Evolutionary conservation across 1,139 yeast species (phyloP).

Genomic region (Candida sp.): DNA sequence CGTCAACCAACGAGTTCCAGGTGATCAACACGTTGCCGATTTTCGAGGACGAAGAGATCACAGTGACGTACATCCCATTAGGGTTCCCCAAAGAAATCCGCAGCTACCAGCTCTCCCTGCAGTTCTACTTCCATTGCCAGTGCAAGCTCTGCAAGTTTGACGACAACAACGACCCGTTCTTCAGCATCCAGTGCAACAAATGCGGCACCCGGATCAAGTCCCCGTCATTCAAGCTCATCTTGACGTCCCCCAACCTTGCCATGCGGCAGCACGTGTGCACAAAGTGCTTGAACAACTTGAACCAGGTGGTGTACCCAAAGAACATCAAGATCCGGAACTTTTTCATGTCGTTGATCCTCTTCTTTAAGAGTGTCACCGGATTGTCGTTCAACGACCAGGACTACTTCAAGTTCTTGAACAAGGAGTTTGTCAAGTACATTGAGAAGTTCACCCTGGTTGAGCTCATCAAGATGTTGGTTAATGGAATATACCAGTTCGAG

Average conservation of each 20-base stretch:
- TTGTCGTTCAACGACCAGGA: constrained; percentile 9
- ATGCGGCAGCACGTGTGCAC: constrained; percentile 9
- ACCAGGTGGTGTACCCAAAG: constrained; percentile 7
- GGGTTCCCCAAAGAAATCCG: constrained; percentile 12
- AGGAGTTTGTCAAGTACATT: constrained; percentile 8
- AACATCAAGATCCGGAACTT: constrained; percentile 12
- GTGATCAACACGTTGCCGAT: constrained; percentile 21
- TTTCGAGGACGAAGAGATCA: constrained; percentile 25
- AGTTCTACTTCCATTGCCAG: constrained; percentile 34
- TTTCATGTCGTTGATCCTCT: constrained; percentile 11
- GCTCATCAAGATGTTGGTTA: constrained; percentile 6
- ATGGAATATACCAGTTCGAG: constrained; percentile 6
- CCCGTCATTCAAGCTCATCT: constrained; percentile 8
- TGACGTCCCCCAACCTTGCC: constrained; percentile 12
- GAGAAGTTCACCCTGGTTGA: constrained; percentile 6
- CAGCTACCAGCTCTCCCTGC: constrained; percentile 7
- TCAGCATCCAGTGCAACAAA: constrained; percentile 22
- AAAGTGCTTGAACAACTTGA: constrained; percentile 10
- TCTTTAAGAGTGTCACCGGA: not conserved
- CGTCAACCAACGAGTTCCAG: constrained; percentile 9
- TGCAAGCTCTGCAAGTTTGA: constrained; percentile 28
- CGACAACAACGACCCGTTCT: constrained; percentile 20
- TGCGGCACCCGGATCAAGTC: constrained; percentile 18
- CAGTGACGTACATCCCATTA: constrained; percentile 28
- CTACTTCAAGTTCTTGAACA: constrained; percentile 6